Base-by-base conservation (phyloP, 805 yeast genomes). In the Trichomonascus vanleenenianus region DNA sequence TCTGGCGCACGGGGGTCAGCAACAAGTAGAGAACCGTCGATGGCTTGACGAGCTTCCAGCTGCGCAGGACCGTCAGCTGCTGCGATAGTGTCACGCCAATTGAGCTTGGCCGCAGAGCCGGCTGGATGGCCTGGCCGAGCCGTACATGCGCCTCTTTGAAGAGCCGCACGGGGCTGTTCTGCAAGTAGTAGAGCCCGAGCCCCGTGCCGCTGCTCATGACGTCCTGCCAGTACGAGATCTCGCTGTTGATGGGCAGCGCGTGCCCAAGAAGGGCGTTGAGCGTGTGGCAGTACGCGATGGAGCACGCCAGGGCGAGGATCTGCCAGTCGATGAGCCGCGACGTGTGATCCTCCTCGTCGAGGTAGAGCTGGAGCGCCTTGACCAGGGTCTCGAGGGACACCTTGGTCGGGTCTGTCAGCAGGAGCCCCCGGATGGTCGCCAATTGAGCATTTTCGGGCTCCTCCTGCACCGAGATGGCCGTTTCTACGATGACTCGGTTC, bases 141-240 rank as follows among this genome's bases (percentile, higher is more conserved):
- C 27, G 38, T 6, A 20, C 18, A 11, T 30, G 11, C 7, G 12
- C 16, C 10, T 20, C 40, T 12, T 38, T 25, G 32, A n/a, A 11
- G 11, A 25, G 18, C 34, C 22, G 30, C 33, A 46, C 7, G n/a
- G 57, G 57, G n/a, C 51, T 34, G 8, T 39, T 64, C 54, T 73
- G 81, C 7, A 73, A 16, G 1, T 71, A 52, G 47, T 73, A 73
- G 1, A 72, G 15, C 2, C 57, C 41, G 14, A 63, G 47, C 25
- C 66, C 62, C 15, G 56, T 50, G 2, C 56, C 31, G 12, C 42
- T 36, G 49, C 57, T 3, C 2, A 65, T 52, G 0, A 69, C 56
- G 1, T 59, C 42, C 22, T 75, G 74, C 67, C 73, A 77, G 54
- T 76, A 78, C 30, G 60, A 60, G n/a, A 75, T 51, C 50, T 72